Evolutionary conservation across 2,329 filamentous ascomycete genomes (phyloP).

Genomic region (Diaporthe aspalathi): DNA sequence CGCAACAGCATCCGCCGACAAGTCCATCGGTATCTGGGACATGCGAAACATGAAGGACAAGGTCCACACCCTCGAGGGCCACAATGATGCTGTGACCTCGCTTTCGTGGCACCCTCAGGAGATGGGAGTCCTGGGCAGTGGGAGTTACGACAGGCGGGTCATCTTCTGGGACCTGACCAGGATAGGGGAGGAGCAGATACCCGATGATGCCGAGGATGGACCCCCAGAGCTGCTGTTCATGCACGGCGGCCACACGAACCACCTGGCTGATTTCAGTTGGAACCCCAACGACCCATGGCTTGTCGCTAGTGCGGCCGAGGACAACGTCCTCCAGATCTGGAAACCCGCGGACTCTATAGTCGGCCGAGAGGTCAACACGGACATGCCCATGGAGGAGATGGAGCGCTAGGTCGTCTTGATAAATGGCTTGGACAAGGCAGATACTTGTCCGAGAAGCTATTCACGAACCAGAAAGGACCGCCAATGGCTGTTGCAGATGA

Average conservation of each 20-base stretch:
- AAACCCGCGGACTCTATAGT: conserved; percentile 87
- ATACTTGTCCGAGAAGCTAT: too few relatives aligned
- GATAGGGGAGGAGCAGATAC: conserved; percentile 92
- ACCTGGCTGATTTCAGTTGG: conserved; percentile 97
- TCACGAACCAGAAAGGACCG: neutral
- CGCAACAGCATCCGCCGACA: conserved; percentile 93
- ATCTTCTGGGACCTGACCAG: conserved; percentile 96
- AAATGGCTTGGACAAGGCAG: neutral
- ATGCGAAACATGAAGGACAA: conserved; percentile 90
- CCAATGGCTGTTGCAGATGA: neutral
- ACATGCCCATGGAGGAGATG: conserved; percentile 81
- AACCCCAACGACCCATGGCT: conserved; percentile 98
- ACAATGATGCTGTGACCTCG: conserved; percentile 90
- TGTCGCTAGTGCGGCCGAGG: conserved; percentile 93
- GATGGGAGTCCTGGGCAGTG: conserved; percentile 87
- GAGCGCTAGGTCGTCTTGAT: conserved; percentile 63
- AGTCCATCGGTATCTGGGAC: conserved; percentile 96
- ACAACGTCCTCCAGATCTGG: conserved; percentile 97
- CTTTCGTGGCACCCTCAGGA: conserved; percentile 96
- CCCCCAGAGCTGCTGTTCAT: conserved; percentile 98
- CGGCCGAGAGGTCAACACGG: conserved; percentile 75
- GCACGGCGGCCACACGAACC: conserved; percentile 98
- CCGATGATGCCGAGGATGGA: conserved; percentile 94
- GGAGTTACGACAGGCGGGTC: conserved; percentile 91
- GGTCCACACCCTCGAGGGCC: conserved; percentile 89